Base-by-base conservation (phyloP, 208 protist genomes). In the Acanthamoeba divionensis region DNA sequence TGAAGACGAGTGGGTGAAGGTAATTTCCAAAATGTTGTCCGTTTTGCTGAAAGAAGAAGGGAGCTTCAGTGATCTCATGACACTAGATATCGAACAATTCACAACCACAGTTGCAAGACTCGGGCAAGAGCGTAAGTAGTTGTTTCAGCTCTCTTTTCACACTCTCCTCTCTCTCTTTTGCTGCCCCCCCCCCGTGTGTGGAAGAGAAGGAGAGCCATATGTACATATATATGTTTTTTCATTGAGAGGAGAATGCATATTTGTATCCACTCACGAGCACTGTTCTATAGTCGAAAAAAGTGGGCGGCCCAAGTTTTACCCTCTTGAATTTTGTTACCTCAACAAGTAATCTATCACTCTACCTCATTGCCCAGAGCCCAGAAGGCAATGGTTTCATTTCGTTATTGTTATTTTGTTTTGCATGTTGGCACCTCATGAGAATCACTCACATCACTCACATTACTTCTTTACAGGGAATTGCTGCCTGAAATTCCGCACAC, bases 1-100 rank as follows among this genome's bases (percentile, higher is more conserved):
- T 18, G 71, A 82, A 5, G 71, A 82, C 71, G 71, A 82, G 13
- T 82, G 71, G 71, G 71, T 82, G 47, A 45, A 41, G 26, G 71
- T 82, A 15, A 31, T 82, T 29, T 82, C 71, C 13, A 52, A 82
- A 31, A 82, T 82, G 71, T n/a, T 82, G 6, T 38, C 33, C 9
- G 65, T 48, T 21, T 45, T 73, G 33, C 65, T 73, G 2, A 38
- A 73, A 45, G 65, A 48, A 73, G 65, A 26, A 1, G 26, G n/a
- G n/a, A 45, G 33, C 10, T 31, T 38, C 33, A 69, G 62, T 21
- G 60, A 33, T 66, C 41, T 45, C 24, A 21, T 38, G 33, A 45
- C 65, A 12, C 65, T 73, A 7, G 48, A 73, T 24, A 73, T 52
- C 13, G 65, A 73, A 73, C 65, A 73, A 33, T 73, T 73, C 33